phyloP scores from a whole-genome alignment of 352 stramenopile genomes.

The Pythium apleroticum region DNA sequence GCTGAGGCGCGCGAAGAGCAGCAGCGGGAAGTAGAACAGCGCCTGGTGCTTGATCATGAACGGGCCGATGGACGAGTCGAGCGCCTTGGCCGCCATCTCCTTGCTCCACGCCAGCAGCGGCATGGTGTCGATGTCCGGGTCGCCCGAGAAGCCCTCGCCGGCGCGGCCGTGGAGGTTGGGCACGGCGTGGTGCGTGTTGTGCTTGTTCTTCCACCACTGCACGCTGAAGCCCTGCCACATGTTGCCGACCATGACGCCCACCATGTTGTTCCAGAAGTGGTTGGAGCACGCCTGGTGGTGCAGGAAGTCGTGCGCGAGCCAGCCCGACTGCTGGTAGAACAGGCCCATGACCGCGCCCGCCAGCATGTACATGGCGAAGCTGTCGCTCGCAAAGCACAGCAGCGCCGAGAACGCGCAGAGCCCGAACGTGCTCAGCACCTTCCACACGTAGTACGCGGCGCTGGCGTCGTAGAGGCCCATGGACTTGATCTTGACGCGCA shows the following conservation, averaged over 20 bases:
- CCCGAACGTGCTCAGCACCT: slow-evolving; percentile 91
- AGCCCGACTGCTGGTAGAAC: slow-evolving; percentile 99
- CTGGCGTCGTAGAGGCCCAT: slow-evolving; percentile 95
- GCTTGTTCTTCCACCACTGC: slow-evolving; percentile 98
- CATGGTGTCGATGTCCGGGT: slow-evolving; percentile 99
- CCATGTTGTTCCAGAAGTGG: slow-evolving; percentile 91
- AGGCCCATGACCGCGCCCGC: slow-evolving; percentile 92
- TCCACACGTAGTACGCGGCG: slow-evolving; percentile 94
- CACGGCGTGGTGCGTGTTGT: slow-evolving; percentile 98
- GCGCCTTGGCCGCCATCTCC: slow-evolving; percentile 91
- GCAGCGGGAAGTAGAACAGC: slow-evolving; percentile 96
- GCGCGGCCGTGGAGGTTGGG: slow-evolving; percentile 95
- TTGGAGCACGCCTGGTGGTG: slow-evolving; percentile 98
- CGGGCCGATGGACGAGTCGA: slow-evolving; percentile 75
- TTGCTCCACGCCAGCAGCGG: slow-evolving; percentile 97
- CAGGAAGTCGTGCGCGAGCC: slow-evolving; percentile 96
- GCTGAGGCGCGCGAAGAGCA: slow-evolving; percentile 95
- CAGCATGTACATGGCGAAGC: slow-evolving; percentile 87
- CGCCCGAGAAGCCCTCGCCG: slow-evolving; percentile 81
- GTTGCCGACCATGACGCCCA: slow-evolving; percentile 94
- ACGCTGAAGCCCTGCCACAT: slow-evolving; percentile 98
- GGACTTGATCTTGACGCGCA: slow-evolving; percentile 93
- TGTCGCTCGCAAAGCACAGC: slow-evolving; percentile 89
- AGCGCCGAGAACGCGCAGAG: slow-evolving; percentile 86
- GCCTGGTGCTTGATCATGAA: slow-evolving; percentile 94